A percentile compares a stretch with the other conserved stretches of the same genome.
phyloP scores from a whole-genome alignment of 2,329 filamentous ascomycete genomes.

The Teratosphaeria nubilosa region DNA sequence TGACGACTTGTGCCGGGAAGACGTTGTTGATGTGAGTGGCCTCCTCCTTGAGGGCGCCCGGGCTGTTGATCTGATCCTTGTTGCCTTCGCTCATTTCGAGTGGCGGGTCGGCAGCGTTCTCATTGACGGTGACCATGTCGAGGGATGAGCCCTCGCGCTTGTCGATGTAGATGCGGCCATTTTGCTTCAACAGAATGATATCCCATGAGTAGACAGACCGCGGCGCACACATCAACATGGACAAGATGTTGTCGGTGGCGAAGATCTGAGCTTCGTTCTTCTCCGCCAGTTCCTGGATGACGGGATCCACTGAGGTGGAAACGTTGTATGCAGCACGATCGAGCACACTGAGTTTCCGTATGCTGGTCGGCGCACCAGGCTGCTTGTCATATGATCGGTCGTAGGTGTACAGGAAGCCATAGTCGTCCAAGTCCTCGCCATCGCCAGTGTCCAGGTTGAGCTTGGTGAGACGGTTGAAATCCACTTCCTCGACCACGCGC shows the following conservation, averaged over 20 bases:
- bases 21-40: conserved; percentile 99
- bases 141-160: conserved; percentile 92
- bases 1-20: conserved; percentile 91
- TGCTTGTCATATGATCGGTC: conserved; percentile 92
- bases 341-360: conserved; percentile 77
- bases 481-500: conserved; percentile 94
- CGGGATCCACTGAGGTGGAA: conserved; percentile 87
- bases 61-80: conserved; percentile 92
- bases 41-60: conserved; percentile 84
- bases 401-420: conserved; percentile 98
- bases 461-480: conserved; percentile 90
- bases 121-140: conserved; percentile 97
- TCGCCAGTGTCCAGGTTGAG: conserved; percentile 91
- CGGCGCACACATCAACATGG: conserved; percentile 97
- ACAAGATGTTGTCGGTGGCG: conserved; percentile 91
- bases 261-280: conserved; percentile 95
- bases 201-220: conserved; percentile 98
- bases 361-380: conserved; percentile 69
- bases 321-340: conserved; percentile 98
- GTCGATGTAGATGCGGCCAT: conserved; percentile 96
- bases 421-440: conserved; percentile 88
- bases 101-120: conserved; percentile 92
- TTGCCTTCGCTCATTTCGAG: conserved; percentile 83
- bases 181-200: conserved; percentile 83
- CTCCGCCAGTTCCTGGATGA: conserved; percentile 94